Evolutionary conservation across 228 moss, liverwort and hornwort genomes (phyloP), one percentile per base, ranked within the genome.

Genomic region (Sphagnum magellanicum): DNA sequence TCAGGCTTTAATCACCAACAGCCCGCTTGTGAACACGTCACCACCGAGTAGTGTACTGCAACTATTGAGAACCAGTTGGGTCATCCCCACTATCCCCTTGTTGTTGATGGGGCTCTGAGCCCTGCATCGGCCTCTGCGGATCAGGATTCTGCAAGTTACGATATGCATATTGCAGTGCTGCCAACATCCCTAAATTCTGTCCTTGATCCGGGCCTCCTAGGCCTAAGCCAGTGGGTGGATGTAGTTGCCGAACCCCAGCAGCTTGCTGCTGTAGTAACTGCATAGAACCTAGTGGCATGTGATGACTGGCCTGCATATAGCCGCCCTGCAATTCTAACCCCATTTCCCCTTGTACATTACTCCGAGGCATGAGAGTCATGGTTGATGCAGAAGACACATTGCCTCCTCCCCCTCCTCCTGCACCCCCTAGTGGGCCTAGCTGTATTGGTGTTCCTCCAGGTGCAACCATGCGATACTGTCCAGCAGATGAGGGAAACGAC

Each of bases 1-100:
- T 32, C 32, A 32, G 32, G 32, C 32, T 32, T 32, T 32, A 32
- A 32, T 32, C 32, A 32, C 32, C 32, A 32, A 32, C 3, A 32
- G 32, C 32, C 32, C 32, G 32, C 32, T 32, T 32, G 32, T 3
- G 32, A 32, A 32, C 32, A 32, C 32, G 32, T 32, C 32, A 32
- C 3, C 32, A 32, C 32, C 32, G 32, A 32, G 32, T 32, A 32
- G 32, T 32, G 3, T 32, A 32, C 32, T 32, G 32, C 32, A 32
- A 32, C 58, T 92, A 98, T 84, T 98, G 98, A 5, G 98, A 93
- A 79, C 93, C 92, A 48, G 94, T 94, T 10, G 87, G 93, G 75
- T 98, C 98, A 72, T 98, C 98, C 68, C 98, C 98, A 73, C 98
- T 94, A 63, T 98, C 98, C 74, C 93, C 92, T 76, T 98, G 98